A percentile compares a stretch with the other conserved stretches of the same genome.
phyloP scores from a whole-genome alignment of 2,329 filamentous ascomycete genomes.

The Phoma sp. region DNA sequence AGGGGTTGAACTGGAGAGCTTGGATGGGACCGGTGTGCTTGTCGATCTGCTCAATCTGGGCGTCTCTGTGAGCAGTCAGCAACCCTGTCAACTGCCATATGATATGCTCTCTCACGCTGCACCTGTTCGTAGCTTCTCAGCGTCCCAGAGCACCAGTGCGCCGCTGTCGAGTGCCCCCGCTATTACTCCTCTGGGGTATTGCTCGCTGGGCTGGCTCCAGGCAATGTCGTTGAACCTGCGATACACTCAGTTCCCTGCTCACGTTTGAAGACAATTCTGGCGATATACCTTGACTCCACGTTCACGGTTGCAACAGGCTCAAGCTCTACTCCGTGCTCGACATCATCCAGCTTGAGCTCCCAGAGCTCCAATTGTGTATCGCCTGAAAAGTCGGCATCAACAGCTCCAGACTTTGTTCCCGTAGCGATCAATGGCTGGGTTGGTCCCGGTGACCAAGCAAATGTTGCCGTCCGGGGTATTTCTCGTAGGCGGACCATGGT shows the following conservation, averaged over 20 bases:
- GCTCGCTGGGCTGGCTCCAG: constrained; percentile 83
- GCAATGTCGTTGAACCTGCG: constrained; percentile 93
- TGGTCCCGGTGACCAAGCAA: constrained; percentile 90
- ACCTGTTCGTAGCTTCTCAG: constrained; percentile 67
- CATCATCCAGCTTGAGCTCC: constrained; percentile 84
- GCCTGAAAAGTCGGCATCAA: constrained; percentile 96
- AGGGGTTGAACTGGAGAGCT: constrained; percentile 93
- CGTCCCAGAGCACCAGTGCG: constrained; percentile 91
- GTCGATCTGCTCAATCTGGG: constrained; percentile 82
- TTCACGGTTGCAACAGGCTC: constrained; percentile 82
- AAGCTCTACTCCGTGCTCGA: constrained; percentile 78
- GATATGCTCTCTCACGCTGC: constrained; percentile 55
- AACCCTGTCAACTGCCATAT: constrained; percentile 52
- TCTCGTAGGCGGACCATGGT: constrained; percentile 95
- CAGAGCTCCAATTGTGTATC: constrained; percentile 96
- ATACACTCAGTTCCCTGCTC: constrained; percentile 28
- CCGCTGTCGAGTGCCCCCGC: constrained; percentile 95
- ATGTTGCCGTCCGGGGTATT: constrained; percentile 94
- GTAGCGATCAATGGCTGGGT: constrained; percentile 85
- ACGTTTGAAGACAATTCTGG: neutral
- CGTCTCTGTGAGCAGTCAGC: constrained; percentile 61
- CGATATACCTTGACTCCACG: constrained; percentile 82
- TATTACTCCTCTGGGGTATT: constrained; percentile 85
- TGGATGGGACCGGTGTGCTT: constrained; percentile 95
- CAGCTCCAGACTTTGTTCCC: constrained; percentile 91